Percentiles rank a stretch among this genome's conserved stretches.
phyloP scores from a whole-genome alignment of 73 alveolate genomes.

The Durusdinium trenchii region DNA sequence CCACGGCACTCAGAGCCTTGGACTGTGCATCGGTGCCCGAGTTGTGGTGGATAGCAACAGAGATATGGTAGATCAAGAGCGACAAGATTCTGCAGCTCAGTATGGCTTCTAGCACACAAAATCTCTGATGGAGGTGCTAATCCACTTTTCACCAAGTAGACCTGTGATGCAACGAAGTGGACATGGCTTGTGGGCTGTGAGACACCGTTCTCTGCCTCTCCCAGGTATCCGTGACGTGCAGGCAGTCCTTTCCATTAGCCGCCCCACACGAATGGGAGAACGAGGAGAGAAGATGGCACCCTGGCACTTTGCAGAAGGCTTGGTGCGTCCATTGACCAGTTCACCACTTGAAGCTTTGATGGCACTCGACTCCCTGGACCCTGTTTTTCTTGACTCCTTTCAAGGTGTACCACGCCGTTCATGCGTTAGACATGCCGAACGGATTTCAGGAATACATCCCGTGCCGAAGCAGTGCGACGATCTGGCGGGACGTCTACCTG shows the following conservation, averaged over 20 bases:
- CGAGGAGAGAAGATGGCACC: background rate
- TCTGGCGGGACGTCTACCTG: slow-evolving; percentile 35
- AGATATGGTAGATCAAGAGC: no score
- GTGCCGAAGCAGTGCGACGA: slow-evolving; percentile 34
- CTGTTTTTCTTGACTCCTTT: background rate
- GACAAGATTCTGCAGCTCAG: no score
- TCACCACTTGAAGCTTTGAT: background rate
- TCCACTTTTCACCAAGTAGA: no score
- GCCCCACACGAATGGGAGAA: slow-evolving; percentile 35
- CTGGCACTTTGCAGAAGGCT: slow-evolving; percentile 34
- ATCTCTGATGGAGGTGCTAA: no score
- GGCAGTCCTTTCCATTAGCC: background rate
- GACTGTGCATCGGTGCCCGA: background rate
- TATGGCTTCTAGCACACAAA: no score
- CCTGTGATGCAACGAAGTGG: no score
- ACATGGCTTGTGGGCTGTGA: no score
- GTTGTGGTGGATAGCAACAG: no score
- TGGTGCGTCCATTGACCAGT: slow-evolving; percentile 23
- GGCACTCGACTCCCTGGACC: background rate
- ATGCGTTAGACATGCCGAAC: background rate
- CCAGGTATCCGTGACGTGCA: slow-evolving; percentile 38
- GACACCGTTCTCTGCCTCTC: no score
- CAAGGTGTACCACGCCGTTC: background rate
- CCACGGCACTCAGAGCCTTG: slow-evolving; percentile 47
- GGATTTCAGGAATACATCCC: slow-evolving; percentile 26